Evolutionary conservation across 2,329 filamentous ascomycete species (phyloP), one percentile per base, ranked within the genome.

Genomic region (Penicillium sp.): DNA sequence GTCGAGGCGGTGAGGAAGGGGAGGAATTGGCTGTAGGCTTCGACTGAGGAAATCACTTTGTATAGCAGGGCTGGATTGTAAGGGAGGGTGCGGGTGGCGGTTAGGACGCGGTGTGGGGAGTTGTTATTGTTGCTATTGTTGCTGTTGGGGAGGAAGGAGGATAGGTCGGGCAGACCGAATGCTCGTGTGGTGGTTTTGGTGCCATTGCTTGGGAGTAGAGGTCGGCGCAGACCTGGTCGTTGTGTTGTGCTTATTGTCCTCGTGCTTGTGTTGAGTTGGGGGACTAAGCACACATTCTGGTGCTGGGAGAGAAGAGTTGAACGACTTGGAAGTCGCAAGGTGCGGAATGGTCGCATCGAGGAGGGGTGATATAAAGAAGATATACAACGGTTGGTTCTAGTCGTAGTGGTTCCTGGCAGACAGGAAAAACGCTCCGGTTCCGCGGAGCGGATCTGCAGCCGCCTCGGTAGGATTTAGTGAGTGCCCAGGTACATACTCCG

Each of bases 1-100:
- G 76, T 78, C 33, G 87, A 90, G 40, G 75, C 76, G 38, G 81
- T 79, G 72, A 91, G 95, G 78, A 94, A 96, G 10, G 93, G 93
- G n/a, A 98, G 81, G 76, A 97, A 98, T 57, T 75, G 68, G 33
- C 78, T 75, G 79, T 98, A 98, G 55, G 81, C 82, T 68, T 88
- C 81, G 57, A 98, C 83, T 69, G 96, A 88, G 71, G 89, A 83
- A 68, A 98, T 90, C 48, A 96, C 79, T 58, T 77, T 76, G 79
- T 93, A 98, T 59, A 98, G 82, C 1, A 81, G 75, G 4, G 70
- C 62, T 29, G 82, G 75, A 0, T 83, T 72, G 75, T 94, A 94
- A 13, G 87, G 85, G 13, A 97, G 83, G 4, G 78, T 85, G 53
- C 88, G 85, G 19, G 78, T 77, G 10, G 88, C 89, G 45, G 79